Conservation (phyloP, 192 early-diverging fungal genomes). For the Phlyctochytrium bullatum region DNA sequence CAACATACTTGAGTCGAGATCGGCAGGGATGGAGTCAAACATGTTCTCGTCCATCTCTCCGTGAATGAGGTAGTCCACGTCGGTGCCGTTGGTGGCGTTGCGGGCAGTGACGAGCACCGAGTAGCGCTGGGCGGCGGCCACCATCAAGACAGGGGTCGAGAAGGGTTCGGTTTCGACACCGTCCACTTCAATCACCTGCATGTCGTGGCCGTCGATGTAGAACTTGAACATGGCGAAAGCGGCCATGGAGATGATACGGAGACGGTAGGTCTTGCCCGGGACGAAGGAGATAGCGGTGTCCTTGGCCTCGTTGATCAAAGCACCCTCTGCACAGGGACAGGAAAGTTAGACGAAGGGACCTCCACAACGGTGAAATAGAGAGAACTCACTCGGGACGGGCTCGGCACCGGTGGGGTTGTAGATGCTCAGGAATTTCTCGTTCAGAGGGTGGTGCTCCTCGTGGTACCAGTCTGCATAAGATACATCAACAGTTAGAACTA, state of each 20-base stretch:
- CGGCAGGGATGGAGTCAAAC: constrained; percentile 66
- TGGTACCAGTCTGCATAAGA: constrained; percentile 67
- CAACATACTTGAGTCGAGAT: constrained; percentile 35
- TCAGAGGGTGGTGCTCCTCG: constrained; percentile 49
- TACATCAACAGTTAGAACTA: constrained; percentile 15
- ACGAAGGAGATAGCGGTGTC: constrained; percentile 51
- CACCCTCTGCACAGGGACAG: constrained; percentile 44
- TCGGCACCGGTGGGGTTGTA: constrained; percentile 64
- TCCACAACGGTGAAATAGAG: not conserved
- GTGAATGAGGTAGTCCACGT: constrained; percentile 64
- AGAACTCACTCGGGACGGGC: constrained; percentile 49
- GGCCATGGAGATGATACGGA: constrained; percentile 82
- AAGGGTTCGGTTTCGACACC: constrained; percentile 62
- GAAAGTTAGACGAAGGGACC: not conserved
- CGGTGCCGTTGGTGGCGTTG: constrained; percentile 35
- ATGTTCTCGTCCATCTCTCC: constrained; percentile 74
- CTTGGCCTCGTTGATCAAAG: constrained; percentile 60
- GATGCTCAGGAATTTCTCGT: constrained; percentile 60
- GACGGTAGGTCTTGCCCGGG: constrained; percentile 77
- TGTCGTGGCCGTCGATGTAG: constrained; percentile 73
- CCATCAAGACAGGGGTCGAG: constrained; percentile 50
- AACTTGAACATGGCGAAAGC: constrained; percentile 74
- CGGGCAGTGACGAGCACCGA: constrained; percentile 78
- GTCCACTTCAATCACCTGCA: constrained; percentile 80
- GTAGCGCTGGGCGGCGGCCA: constrained; percentile 75